Base-by-base conservation (phyloP, 192 early-diverging fungal species). In the Pilobolus umbonatus region DNA sequence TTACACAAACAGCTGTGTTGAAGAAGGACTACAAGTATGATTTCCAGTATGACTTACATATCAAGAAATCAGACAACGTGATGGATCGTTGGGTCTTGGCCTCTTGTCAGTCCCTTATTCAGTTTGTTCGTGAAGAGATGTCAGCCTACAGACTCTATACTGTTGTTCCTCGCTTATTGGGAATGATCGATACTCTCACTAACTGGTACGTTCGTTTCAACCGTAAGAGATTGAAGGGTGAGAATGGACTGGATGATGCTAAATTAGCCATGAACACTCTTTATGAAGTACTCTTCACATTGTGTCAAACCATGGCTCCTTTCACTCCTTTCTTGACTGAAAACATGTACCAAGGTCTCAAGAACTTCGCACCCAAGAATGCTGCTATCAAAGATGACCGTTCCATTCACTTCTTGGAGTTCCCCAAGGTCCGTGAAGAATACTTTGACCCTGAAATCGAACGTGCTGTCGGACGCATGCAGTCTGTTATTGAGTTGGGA, bases 181-280 rank as follows among this genome's bases (percentile, higher is more conserved):
- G 75, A 60, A 77, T 95, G 60, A 89, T 99, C 57, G 96, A 99
- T 71, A 78, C 88, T 35, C 80, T 99, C 53, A 99, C 96, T 49
- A 99, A 99, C 78, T 96, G 94, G 94, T 99, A 99, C 74, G 84
- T 99, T 55, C 88, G 95, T 46, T 95, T 96, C 80, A 99, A 99
- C 83, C 91, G 96, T 55, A 88, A 87, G 68, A 86, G 96, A 53
- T 74, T 99, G 66, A 99, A 99, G 82, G 95, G 95, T 49, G 93
- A 98, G 60, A 85, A 87, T 64, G 92, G 96, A 44, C 55, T 82
- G 4, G 92, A 90, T 51, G 95, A 98, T 54, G 83, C 92, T 8
- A 77, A 79, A 21, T 71, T 82, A 51, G 88, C 95, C n/a, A 79
- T 96, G 68, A 94, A 95, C 74, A 90, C 92, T 11, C 84, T 99